These are phyloP conservation scores for Saksenaea oblongispora DNA, from an alignment of 371 early-diverging fungal genomes.

Conservation along the genomic window DNA sequence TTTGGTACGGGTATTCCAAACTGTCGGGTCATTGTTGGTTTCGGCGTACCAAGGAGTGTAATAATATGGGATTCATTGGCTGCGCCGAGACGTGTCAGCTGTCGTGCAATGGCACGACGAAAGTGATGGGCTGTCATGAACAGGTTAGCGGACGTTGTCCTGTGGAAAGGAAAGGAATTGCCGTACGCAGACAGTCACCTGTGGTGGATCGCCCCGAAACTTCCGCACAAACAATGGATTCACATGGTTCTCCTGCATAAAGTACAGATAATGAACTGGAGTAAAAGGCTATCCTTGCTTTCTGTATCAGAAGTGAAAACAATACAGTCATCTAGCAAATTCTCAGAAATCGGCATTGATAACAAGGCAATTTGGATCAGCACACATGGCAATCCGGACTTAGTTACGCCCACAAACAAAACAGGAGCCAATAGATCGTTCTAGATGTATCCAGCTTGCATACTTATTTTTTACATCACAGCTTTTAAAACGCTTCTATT, in stretches of 20 bases:
- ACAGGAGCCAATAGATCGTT: background rate
- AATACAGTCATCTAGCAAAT: background rate
- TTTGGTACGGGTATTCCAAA: conserved; percentile 21
- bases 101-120: conserved; percentile 21
- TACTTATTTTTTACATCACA: too few species aligned
- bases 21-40: conserved; percentile 7
- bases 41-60: conserved; percentile 18
- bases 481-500: background rate
- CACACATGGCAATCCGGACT: background rate
- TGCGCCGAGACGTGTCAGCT: conserved; percentile 13
- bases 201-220: background rate
- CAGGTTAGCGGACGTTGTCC: background rate
- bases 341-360: background rate
- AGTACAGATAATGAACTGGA: background rate
- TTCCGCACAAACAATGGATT: background rate
- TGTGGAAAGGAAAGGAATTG: background rate
- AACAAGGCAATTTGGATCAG: background rate
- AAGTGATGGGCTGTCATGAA: conserved; percentile 6
- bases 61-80: conserved; percentile 13
- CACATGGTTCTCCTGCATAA: background rate
- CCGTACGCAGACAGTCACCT: background rate
- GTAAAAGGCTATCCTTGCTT: background rate
- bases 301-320: background rate
- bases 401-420: background rate
- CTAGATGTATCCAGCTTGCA: background rate